Percentiles rank a stretch among this genome's conserved stretches.
These are phyloP conservation scores for Colletotrichum tofieldiae DNA, from an alignment of 2,329 filamentous ascomycete genomes.

Conservation along the genomic window DNA sequence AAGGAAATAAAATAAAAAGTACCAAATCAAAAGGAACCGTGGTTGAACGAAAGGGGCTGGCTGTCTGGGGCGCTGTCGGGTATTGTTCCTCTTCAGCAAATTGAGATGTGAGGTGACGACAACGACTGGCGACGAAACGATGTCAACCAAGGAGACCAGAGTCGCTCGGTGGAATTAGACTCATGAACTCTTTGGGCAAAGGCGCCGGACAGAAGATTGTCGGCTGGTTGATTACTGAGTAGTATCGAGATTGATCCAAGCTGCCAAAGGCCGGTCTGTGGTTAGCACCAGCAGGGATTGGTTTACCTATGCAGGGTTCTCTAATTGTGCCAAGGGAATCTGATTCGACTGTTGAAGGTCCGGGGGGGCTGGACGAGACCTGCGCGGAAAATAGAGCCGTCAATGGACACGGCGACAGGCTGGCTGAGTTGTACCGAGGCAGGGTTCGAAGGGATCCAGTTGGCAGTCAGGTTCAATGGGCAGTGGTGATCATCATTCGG, in stretches of 20 bases:
- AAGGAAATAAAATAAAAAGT: conserved; percentile 4
- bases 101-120: conserved; percentile 29
- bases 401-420: conserved; percentile 26
- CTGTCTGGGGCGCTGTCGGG: background rate
- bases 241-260: conserved; percentile 33
- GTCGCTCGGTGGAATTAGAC: conserved; percentile 2
- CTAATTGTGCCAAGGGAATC: conserved; percentile 38
- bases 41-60: conserved; percentile 10
- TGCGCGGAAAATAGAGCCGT: conserved; percentile 25
- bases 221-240: conserved; percentile 20
- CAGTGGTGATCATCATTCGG: conserved; percentile 38
- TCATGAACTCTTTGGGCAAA: conserved; percentile 24
- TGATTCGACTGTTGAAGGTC: conserved; percentile 24
- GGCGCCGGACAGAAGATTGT: conserved; percentile 2
- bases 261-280: conserved; percentile 19
- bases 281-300: conserved; percentile 17
- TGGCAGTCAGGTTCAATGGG: conserved; percentile 9
- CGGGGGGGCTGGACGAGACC: background rate
- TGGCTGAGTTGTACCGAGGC: conserved; percentile 22
- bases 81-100: background rate
- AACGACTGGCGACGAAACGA: background rate
- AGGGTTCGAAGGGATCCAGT: conserved; percentile 24
- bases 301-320: conserved; percentile 32
- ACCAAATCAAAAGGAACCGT: conserved; percentile 19
- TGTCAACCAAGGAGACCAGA: background rate